Conservation (phyloP, 2,329 filamentous ascomycete genomes). For the Blumeria graminis region DNA sequence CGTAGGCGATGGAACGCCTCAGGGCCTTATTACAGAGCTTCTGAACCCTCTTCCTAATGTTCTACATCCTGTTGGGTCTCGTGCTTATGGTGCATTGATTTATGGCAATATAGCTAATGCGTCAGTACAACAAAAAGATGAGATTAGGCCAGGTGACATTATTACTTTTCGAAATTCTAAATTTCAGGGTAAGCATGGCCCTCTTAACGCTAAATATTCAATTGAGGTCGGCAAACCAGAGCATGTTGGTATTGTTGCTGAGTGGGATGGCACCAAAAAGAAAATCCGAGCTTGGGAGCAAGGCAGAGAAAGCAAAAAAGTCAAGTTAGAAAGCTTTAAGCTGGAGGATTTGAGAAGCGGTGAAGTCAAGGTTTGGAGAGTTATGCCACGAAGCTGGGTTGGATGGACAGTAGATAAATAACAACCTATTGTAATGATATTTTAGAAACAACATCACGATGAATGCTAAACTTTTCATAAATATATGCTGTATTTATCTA, state of each 20-base stretch:
- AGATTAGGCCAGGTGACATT: conserved; percentile 83
- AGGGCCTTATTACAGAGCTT: conserved; percentile 54
- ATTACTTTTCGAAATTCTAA: conserved; percentile 78
- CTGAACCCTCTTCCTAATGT: conserved; percentile 50
- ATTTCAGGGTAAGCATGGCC: conserved; percentile 85
- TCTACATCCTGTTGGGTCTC: conserved; percentile 62
- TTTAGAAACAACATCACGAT: too few relatives aligned
- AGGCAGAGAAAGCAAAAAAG: conserved; percentile 76
- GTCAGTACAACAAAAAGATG: conserved; percentile 67
- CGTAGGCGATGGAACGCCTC: conserved; percentile 64
- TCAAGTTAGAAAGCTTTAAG: conserved; percentile 83
- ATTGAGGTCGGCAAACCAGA: conserved; percentile 66
- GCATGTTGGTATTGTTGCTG: conserved; percentile 74
- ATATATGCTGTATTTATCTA: too few relatives aligned
- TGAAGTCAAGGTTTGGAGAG: conserved; percentile 91
- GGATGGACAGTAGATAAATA: conserved; percentile 50
- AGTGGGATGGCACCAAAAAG: conserved; percentile 98
- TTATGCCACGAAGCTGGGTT: conserved; percentile 80
- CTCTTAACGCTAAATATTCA: conserved; percentile 86
- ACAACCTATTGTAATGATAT: neutral
- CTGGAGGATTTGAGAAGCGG: conserved; percentile 77
- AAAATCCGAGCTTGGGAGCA: conserved; percentile 93
- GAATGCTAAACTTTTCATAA: too few relatives aligned
- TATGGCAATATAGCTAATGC: conserved; percentile 93
- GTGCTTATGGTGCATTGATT: conserved; percentile 73